These are phyloP conservation scores for Biancaea sappan DNA, from an alignment of 306 rosid species.

Conservation along the genomic window DNA sequence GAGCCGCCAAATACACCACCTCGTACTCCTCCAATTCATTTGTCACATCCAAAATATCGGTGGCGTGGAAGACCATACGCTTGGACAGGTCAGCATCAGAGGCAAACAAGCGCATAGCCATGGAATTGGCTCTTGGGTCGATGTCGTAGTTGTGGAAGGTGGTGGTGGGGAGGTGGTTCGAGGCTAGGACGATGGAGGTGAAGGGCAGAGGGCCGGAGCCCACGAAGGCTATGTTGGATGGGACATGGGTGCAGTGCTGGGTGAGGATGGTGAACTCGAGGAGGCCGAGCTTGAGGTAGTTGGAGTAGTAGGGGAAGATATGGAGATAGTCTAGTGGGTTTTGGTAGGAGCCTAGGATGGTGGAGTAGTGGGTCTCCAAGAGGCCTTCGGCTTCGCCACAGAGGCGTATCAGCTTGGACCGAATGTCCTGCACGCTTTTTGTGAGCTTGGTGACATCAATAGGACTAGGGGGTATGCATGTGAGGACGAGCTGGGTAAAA, in stretches of 20 bases:
- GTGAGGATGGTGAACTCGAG: slow-evolving; percentile 71
- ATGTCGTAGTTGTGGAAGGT: slow-evolving; percentile 78
- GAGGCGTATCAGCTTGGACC: slow-evolving; percentile 68
- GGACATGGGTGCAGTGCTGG: slow-evolving; percentile 50
- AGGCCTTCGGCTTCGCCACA: slow-evolving; percentile 80
- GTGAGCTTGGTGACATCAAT: slow-evolving; percentile 58
- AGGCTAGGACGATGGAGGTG: slow-evolving; percentile 80
- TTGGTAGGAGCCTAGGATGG: slow-evolving; percentile 48
- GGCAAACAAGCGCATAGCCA: slow-evolving; percentile 55
- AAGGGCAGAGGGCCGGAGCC: slow-evolving; percentile 94
- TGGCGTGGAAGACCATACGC: slow-evolving; percentile 75
- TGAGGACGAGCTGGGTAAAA: slow-evolving; percentile 72
- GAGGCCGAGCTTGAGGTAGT: slow-evolving; percentile 75
- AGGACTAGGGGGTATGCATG: slow-evolving; percentile 79
- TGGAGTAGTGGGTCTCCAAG: slow-evolving; percentile 64
- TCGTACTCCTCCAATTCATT: slow-evolving; percentile 61
- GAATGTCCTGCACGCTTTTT: slow-evolving; percentile 49
- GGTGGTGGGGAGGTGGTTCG: slow-evolving; percentile 59
- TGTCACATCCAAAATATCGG: slow-evolving; percentile 61
- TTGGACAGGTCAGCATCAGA: slow-evolving; percentile 60
- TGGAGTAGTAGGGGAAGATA: slow-evolving; percentile 76
- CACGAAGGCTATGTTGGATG: slow-evolving; percentile 61
- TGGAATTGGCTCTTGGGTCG: slow-evolving; percentile 70
- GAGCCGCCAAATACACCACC: slow-evolving; percentile 83
- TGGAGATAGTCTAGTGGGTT: slow-evolving; percentile 62